A percentile compares a stretch with the other conserved stretches of the same genome.
phyloP scores from a whole-genome alignment of 257 asterid species.

The Solanum gracilifrons region DNA sequence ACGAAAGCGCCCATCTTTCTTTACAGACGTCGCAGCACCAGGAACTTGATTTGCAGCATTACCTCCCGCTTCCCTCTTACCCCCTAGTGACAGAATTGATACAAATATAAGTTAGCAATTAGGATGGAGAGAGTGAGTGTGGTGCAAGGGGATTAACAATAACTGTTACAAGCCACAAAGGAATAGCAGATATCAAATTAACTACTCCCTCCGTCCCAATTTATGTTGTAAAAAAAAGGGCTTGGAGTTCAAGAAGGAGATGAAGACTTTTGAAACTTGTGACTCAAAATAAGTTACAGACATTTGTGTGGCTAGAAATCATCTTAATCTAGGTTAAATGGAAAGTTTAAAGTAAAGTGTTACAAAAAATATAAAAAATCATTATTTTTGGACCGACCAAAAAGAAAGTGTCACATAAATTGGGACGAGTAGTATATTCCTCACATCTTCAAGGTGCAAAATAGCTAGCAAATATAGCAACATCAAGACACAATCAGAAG shows the following conservation, averaged over 20 bases:
- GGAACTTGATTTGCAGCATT: slow-evolving; percentile 27
- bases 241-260: not conserved
- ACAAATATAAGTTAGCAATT: not conserved
- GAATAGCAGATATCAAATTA: not conserved
- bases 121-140: not conserved
- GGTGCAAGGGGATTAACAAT: not conserved
- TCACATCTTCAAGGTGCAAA: not conserved
- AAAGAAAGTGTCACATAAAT: not conserved
- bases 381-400: not conserved
- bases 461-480: not conserved
- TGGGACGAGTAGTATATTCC: not conserved
- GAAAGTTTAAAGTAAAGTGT: not conserved
- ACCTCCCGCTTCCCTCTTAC: slow-evolving; percentile 33
- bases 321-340: not conserved
- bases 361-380: not conserved
- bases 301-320: not conserved
- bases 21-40: slow-evolving; percentile 27
- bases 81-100: slow-evolving; percentile 17
- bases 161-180: not conserved
- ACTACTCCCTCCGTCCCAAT: not conserved
- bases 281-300: not conserved
- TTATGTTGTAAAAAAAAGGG: not conserved
- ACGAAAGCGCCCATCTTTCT: slow-evolving; percentile 52
- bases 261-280: not conserved
- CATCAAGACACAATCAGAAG: not conserved